Percentiles rank a stretch among this genome's conserved stretches.
Evolutionary conservation across 495 filamentous ascomycete genomes (phyloP).

Genomic region (Gamarada debralockiae): DNA sequence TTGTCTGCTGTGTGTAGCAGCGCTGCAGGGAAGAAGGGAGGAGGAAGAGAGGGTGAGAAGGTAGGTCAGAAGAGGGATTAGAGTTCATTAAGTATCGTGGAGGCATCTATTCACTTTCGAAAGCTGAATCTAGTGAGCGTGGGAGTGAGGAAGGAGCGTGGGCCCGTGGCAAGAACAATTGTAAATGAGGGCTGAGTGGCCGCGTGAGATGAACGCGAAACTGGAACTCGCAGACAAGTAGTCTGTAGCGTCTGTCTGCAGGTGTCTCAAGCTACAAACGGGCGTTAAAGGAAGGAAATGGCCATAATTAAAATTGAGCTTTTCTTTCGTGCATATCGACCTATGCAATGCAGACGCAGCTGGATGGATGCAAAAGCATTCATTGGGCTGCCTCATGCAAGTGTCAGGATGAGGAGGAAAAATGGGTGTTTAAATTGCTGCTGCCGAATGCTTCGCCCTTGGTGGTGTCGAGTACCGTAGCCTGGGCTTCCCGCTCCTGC

Average conservation of each 20-base stretch:
- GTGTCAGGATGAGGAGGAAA: too few species aligned
- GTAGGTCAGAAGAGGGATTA: constrained; percentile 16
- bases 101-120: constrained; percentile 10
- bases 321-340: background rate
- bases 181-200: constrained; percentile 5
- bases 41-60: constrained; percentile 8
- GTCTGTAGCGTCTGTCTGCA: too few species aligned
- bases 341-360: background rate
- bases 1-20: background rate
- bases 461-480: too few species aligned
- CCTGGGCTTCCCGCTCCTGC: too few species aligned
- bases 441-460: too few species aligned
- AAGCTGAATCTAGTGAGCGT: constrained; percentile 14
- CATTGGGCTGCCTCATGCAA: too few species aligned
- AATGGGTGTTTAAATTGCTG: too few species aligned
- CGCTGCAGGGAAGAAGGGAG: constrained; percentile 1
- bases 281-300: constrained; percentile 15
- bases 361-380: too few species aligned
- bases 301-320: constrained; percentile 19
- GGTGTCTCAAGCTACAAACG: constrained; percentile 15
- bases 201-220: constrained; percentile 24
- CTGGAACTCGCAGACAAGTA: too few species aligned
- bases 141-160: background rate
- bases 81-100: constrained; percentile 24
- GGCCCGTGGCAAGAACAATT: background rate